phyloP scores from a whole-genome alignment of 2,329 filamentous ascomycete species.

The Aspergillus fijiensis region DNA sequence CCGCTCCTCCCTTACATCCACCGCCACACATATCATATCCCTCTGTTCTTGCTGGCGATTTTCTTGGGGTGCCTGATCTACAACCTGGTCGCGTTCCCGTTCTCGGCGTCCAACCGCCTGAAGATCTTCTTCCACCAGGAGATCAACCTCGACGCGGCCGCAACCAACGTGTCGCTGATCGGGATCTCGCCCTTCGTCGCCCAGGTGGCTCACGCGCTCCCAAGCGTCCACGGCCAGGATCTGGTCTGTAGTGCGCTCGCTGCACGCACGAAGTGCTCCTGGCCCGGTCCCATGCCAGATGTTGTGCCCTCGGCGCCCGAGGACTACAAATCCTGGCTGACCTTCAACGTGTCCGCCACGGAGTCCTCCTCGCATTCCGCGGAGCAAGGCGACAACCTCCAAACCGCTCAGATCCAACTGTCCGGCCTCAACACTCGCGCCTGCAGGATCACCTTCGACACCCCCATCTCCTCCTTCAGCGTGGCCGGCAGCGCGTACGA shows the following conservation, averaged over 20 bases:
- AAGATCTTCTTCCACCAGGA: conserved; percentile 86
- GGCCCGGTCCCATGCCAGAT: conserved; percentile 66
- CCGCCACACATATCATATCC: conserved; percentile 78
- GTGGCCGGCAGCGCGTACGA: conserved; percentile 61
- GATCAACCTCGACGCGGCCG: conserved; percentile 72
- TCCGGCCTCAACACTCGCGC: conserved; percentile 72
- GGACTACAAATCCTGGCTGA: conserved; percentile 60
- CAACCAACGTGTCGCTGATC: conserved; percentile 66
- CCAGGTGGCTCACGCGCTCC: conserved; percentile 66
- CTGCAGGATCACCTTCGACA: conserved; percentile 72
- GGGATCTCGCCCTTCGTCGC: conserved; percentile 68
- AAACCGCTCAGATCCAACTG: conserved; percentile 61
- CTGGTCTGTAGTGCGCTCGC: conserved; percentile 53
- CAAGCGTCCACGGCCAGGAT: conserved; percentile 65
- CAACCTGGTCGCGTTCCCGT: conserved; percentile 84
- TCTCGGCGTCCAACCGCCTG: conserved; percentile 73
- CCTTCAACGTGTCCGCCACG: conserved; percentile 57
- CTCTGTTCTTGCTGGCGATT: conserved; percentile 70
- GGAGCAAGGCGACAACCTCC: conserved; percentile 34
- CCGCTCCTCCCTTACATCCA: conserved; percentile 84
- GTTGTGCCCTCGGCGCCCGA: conserved; percentile 51
- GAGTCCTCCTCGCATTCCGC: conserved; percentile 23
- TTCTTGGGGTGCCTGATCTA: conserved; percentile 77
- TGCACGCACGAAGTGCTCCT: conserved; percentile 63
- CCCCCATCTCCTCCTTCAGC: conserved; percentile 63